Conservation (phyloP, 768 basidiomycete genomes). For the Podaxis mareebaensis region DNA sequence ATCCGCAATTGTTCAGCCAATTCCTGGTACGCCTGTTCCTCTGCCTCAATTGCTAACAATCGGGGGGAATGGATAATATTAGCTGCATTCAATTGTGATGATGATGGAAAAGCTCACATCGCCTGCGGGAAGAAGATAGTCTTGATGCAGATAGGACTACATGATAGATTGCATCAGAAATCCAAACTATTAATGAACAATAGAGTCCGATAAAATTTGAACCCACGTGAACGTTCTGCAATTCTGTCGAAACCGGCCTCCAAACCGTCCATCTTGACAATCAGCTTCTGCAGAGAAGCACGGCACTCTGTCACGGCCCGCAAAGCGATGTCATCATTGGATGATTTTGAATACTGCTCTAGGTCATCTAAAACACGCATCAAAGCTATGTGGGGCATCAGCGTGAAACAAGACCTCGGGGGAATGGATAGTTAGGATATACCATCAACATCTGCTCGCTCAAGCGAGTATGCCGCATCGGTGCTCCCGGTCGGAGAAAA, state of each 20-base stretch:
- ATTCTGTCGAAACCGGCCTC: conserved; percentile 84
- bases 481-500: conserved; percentile 69
- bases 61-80: conserved; percentile 11
- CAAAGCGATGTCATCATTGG: conserved; percentile 45
- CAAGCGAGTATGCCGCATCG: conserved; percentile 67
- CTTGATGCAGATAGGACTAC: conserved; percentile 78
- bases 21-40: conserved; percentile 74
- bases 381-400: conserved; percentile 42
- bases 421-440: conserved; percentile 6
- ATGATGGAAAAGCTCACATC: conserved; percentile 51
- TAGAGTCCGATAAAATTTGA: conserved; percentile 8
- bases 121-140: conserved; percentile 64
- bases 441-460: conserved; percentile 77
- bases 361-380: conserved; percentile 65
- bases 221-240: conserved; percentile 80
- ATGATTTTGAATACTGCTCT: conserved; percentile 52
- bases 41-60: conserved; percentile 64
- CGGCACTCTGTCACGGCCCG: conserved; percentile 65
- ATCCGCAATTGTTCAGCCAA: conserved; percentile 66
- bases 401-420: not conserved
- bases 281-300: conserved; percentile 61
- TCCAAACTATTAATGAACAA: conserved; percentile 9
- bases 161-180: conserved; percentile 13
- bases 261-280: conserved; percentile 77
- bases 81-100: conserved; percentile 7